Conservation (phyloP, 140 eudicot genomes). For the Anethum foeniculum region DNA sequence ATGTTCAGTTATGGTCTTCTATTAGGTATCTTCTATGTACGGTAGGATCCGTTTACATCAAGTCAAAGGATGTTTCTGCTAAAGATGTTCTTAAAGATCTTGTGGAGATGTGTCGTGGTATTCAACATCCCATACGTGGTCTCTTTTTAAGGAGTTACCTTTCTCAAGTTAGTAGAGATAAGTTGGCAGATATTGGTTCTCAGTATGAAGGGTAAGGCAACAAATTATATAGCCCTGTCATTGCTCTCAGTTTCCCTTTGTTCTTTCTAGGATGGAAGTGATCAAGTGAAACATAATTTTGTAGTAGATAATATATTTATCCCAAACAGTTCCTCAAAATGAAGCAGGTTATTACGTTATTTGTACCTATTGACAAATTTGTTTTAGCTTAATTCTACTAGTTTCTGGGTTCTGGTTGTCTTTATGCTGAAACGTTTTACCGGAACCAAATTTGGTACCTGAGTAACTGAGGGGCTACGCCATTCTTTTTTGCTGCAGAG, state of each 20-base stretch:
- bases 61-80: conserved; percentile 88
- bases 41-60: conserved; percentile 93
- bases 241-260: background rate
- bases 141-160: conserved; percentile 94
- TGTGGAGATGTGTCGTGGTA: conserved; percentile 92
- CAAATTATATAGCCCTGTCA: background rate
- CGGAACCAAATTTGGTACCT: background rate
- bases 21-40: conserved; percentile 91
- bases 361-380: background rate
- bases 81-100: conserved; percentile 89
- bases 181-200: conserved; percentile 86
- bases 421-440: background rate
- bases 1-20: conserved; percentile 11
- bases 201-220: conserved; percentile 86
- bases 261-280: background rate
- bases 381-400: background rate
- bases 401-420: background rate
- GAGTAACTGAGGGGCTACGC: conserved; percentile 7
- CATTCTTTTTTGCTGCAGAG: conserved; percentile 43
- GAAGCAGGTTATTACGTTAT: background rate
- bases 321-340: background rate
- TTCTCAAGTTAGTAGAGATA: conserved; percentile 88
- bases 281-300: background rate
- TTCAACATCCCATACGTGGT: conserved; percentile 94
- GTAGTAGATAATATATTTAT: background rate